phyloP scores from a whole-genome alignment of 306 rosid genomes.

The Quercus bicolor region DNA sequence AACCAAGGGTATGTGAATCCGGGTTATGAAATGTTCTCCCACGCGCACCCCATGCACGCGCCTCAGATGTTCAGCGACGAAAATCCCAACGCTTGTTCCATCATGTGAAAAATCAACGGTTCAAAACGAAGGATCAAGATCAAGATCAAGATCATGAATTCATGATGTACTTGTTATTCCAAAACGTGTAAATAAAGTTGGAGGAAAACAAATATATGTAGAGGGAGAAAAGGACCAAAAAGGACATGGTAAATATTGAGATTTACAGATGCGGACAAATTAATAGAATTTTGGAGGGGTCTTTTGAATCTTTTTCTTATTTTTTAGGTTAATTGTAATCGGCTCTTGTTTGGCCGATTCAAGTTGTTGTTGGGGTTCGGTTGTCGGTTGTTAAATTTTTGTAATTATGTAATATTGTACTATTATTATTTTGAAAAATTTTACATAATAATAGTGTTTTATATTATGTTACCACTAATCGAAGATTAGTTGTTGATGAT shows the following conservation, averaged over 20 bases:
- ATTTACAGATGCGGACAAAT: background rate
- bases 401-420: background rate
- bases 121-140: too few relatives aligned
- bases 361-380: background rate
- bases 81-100: conserved; percentile 82
- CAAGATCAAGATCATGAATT: too few relatives aligned
- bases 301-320: too few relatives aligned
- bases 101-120: conserved; percentile 50
- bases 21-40: conserved; percentile 11
- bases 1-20: conserved; percentile 18
- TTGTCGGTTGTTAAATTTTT: conserved; percentile 6
- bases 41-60: conserved; percentile 14
- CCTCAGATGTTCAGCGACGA: conserved; percentile 80
- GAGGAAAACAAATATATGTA: background rate
- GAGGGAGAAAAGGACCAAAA: background rate
- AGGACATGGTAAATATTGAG: background rate
- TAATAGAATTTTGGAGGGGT: background rate
- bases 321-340: too few relatives aligned
- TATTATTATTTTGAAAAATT: background rate
- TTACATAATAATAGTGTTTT: background rate
- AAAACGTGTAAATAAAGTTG: conserved; percentile 28
- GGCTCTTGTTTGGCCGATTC: background rate
- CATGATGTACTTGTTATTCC: background rate
- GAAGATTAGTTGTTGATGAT: too few relatives aligned
- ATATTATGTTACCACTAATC: too few relatives aligned